Base-by-base conservation (phyloP, 2,329 filamentous ascomycete species). In the Cladorrhinum sp. region DNA sequence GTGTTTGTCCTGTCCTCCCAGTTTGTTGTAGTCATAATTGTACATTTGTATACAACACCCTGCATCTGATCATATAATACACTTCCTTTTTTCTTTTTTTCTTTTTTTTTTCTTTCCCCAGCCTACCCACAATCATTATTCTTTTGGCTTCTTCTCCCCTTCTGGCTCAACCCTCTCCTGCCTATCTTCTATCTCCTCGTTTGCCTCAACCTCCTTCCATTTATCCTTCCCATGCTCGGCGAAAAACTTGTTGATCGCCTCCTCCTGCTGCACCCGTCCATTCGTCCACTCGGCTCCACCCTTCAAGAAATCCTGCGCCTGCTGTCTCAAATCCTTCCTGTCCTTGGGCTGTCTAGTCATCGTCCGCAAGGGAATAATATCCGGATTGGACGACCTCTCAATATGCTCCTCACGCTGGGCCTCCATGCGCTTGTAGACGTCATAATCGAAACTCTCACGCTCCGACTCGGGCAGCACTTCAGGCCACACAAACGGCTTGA, bases 401-500 rank as follows among this genome's bases (percentile, higher is more conserved):
- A 77, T 72, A 56, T 76, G 71, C 64, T 80, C 72, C 39, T 79
- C 68, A 67, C 78, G 74, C 58, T 78, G 75, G 62, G 83, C 74
- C 61, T 82, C 75, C 26, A 83, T 77, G 68, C 79, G 78, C 70
- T 81, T 78, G 73, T 79, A 85, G 58, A 85, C 76, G n/a, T 81
- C 75, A 66, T 86, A 80, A 73, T 87, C 87, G 87, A 88, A 92
- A 73, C 79, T 76, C 60, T 80, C 73, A 64, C 84, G 79, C 72
- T 89, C 82, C 65, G 80, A 75, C 73, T 89, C 82, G 66, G 79
- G 75, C 3, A 91, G 90, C 66, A 80, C 75, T 65, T 86, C 82
- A 1, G 95, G 95, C 89, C 91, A 98, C 60, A 90, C 86, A 78
- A 99, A 99, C 3, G 93, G 91, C 79, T 88, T 80, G 64, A 83